Evolutionary conservation across 2,329 filamentous ascomycete species (phyloP).

Genomic region (Paecilomyces variotii): DNA sequence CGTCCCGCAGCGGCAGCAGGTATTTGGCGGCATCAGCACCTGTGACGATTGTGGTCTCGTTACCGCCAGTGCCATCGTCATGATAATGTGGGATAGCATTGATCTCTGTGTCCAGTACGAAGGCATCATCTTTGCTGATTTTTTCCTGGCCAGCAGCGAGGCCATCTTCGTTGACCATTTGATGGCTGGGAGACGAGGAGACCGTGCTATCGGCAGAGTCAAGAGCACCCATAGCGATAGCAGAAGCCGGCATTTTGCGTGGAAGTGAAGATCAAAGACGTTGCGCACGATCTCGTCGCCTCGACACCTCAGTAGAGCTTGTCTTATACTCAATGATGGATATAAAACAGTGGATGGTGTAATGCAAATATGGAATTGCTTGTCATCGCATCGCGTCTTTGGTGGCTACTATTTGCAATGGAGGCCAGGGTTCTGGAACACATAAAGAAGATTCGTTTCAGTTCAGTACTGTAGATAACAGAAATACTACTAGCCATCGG

Average conservation of each 20-base stretch:
- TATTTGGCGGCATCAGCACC: slow-evolving; percentile 45
- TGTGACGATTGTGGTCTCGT: slow-evolving; percentile 44
- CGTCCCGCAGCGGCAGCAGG: slow-evolving; percentile 46
- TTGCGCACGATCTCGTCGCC: background rate
- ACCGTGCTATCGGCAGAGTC: background rate
- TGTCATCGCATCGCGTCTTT: background rate
- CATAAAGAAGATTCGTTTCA: background rate
- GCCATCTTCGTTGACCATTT: background rate
- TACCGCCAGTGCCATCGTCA: slow-evolving; percentile 24
- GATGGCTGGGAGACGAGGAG: background rate
- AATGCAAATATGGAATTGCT: background rate
- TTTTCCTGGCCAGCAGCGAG: background rate
- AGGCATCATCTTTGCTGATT: background rate
- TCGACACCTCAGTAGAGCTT: background rate
- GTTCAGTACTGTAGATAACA: background rate
- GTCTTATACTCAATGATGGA: background rate
- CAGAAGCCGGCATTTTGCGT: background rate
- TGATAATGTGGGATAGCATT: slow-evolving; percentile 1
- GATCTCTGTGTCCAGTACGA: background rate
- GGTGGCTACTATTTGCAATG: background rate
- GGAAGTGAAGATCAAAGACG: background rate
- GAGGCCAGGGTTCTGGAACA: background rate
- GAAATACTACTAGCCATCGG: background rate
- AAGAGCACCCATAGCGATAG: background rate
- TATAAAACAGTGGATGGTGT: background rate